Conservation (phyloP, 257 asterid species). For the Prunella vulgaris region DNA sequence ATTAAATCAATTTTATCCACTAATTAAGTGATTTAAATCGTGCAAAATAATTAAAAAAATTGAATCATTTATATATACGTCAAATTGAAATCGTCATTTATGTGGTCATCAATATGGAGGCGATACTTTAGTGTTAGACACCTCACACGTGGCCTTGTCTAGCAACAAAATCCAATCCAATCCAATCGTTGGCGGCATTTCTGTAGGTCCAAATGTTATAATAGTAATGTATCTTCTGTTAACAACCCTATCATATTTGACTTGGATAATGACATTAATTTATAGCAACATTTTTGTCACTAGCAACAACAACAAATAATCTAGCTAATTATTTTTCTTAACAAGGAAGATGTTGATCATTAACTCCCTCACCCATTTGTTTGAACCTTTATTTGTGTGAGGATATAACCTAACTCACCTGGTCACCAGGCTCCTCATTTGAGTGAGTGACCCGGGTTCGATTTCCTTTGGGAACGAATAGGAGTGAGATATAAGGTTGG, state of each 20-base stretch:
- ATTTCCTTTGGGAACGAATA: no score
- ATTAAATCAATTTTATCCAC: neutral
- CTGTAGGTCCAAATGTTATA: no score
- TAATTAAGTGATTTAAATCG: no score
- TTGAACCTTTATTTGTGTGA: no score
- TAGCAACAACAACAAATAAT: neutral
- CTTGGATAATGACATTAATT: conserved; percentile 3
- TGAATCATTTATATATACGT: neutral
- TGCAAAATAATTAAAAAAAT: no score
- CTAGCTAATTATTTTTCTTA: neutral
- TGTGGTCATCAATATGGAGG: neutral
- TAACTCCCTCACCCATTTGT: no score
- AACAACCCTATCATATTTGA: conserved; percentile 15
- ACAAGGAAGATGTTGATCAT: no score
- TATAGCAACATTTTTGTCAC: neutral
- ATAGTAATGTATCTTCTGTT: neutral
- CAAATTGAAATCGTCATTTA: neutral
- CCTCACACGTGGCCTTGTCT: neutral
- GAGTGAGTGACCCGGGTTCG: no score
- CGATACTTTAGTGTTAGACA: neutral
- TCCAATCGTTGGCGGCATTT: conserved; percentile 10
- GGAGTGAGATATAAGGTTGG: no score
- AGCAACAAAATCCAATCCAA: neutral
- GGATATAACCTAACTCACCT: no score
- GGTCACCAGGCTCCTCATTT: no score